These are phyloP conservation scores for Biscutella laevigata DNA, from an alignment of 441 rosid genomes.

Conservation along the genomic window DNA sequence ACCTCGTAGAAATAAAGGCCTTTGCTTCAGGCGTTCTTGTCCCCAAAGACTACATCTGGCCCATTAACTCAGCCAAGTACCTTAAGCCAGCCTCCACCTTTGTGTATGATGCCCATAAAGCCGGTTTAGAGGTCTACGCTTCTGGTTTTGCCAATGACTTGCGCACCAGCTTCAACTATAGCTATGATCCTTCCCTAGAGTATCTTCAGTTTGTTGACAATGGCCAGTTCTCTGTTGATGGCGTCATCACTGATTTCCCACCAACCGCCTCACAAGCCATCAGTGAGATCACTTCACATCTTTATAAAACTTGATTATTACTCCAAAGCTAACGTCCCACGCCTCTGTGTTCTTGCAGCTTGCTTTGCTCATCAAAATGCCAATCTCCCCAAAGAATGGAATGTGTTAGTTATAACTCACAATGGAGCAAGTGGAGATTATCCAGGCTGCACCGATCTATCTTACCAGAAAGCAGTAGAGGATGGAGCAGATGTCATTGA, in stretches of 20 bases:
- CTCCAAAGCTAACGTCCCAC: not conserved
- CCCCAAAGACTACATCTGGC: slow-evolving; percentile 72
- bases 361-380: slow-evolving; percentile 41
- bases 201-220: slow-evolving; percentile 56
- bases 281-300: slow-evolving; percentile 39
- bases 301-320: too few species aligned
- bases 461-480: slow-evolving; percentile 66
- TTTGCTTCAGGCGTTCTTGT: slow-evolving; percentile 68
- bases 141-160: slow-evolving; percentile 72
- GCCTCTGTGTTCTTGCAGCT: slow-evolving; percentile 32
- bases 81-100: slow-evolving; percentile 45
- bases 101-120: slow-evolving; percentile 70
- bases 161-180: slow-evolving; percentile 44
- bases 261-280: slow-evolving; percentile 66
- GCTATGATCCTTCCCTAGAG: slow-evolving; percentile 64
- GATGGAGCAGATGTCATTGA: slow-evolving; percentile 86
- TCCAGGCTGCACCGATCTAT: slow-evolving; percentile 77
- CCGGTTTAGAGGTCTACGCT: slow-evolving; percentile 60
- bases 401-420: slow-evolving; percentile 52
- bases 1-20: slow-evolving; percentile 51
- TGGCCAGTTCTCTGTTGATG: slow-evolving; percentile 60
- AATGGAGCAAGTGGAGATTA: slow-evolving; percentile 87
- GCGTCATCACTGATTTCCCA: slow-evolving; percentile 73
- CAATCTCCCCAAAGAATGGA: slow-evolving; percentile 23
- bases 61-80: slow-evolving; percentile 38